These are phyloP conservation scores for Plasmopara muralis DNA, from an alignment of 352 stramenopile genomes.

Conservation along the genomic window DNA sequence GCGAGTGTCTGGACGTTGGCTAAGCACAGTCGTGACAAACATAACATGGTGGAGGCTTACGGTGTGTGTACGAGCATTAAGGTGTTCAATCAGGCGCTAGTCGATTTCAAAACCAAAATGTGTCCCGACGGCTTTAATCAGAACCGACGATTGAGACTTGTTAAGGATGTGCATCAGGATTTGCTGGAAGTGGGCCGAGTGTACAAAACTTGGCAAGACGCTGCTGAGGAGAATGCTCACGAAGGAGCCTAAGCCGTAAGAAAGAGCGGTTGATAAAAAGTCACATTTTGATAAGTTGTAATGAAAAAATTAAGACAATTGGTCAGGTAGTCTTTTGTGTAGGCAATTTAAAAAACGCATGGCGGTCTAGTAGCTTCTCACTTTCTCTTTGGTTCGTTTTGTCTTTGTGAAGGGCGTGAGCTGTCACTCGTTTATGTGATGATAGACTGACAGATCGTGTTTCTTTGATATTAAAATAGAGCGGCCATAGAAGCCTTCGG, in stretches of 20 bases:
- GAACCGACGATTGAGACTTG: conserved; percentile 54
- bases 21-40: conserved; percentile 36
- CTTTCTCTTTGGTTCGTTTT: too few species aligned
- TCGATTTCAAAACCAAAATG: conserved; percentile 47
- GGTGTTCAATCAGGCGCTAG: conserved; percentile 60
- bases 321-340: too few species aligned
- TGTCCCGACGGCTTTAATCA: conserved; percentile 63
- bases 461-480: too few species aligned
- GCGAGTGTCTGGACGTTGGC: conserved; percentile 54
- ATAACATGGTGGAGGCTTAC: conserved; percentile 55
- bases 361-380: too few species aligned
- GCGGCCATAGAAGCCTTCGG: too few species aligned
- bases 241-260: conserved; percentile 3
- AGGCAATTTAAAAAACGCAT: too few species aligned
- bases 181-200: conserved; percentile 44
- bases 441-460: too few species aligned
- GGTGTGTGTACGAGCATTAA: conserved; percentile 77
- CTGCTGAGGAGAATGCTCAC: conserved; percentile 27
- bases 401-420: too few species aligned
- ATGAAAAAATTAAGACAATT: too few species aligned
- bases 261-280: background rate
- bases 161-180: conserved; percentile 34
- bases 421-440: too few species aligned
- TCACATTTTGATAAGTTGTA: too few species aligned
- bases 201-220: conserved; percentile 34